Evolutionary conservation across 1,284 basidiomycete genomes (phyloP), one percentile per base, ranked within the genome.

Genomic region (Sporisorium scitamineum): DNA sequence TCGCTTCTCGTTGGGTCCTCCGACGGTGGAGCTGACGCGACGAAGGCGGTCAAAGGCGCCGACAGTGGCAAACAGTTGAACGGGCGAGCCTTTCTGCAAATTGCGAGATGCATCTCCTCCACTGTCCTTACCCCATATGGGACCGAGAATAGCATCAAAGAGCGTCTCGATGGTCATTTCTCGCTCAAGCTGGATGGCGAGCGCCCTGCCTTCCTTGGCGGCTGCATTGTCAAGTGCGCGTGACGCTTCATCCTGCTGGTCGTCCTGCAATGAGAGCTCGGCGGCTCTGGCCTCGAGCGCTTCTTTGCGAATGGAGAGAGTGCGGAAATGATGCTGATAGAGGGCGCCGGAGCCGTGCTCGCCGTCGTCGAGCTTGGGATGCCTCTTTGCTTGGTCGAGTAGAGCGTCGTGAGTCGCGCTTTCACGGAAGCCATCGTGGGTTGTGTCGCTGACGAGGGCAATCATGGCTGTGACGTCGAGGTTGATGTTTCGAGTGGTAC

Each of bases 391-490:
- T 9, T 61, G 52, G 16, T 66, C 65, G 18, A 67, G 45, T 20
- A 20, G 9, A 11, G 50, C 44, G 16, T 51, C 24, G 5, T 32
- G 37, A 6, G 54, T n/a, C n/a, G 18, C 24, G 16, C 14, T 18
- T 14, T 67, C 60, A 32, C 34, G 41, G 20, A 73, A 73, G 41
- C 42, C 13, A 41, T 61, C 58, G 61, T 81, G 80, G 4, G 78
- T 64, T 8, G 78, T 81, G 39, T 82, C 80, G 59, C 76, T 79
- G 41, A 70, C 71, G 2, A 84, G 68, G 0, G 81, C 82, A 20
- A 84, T 70, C 37, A 83, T 68, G 13, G 75, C 78, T 8, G 81
- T 82, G 27, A 81, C 71, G 45, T 84, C 82, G 34, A 83, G 62
- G 45, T 84, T 82, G 48, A 84, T 60, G 32, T 60, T 56, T 5